phyloP scores from a whole-genome alignment of 2,329 filamentous ascomycete species.

The Claviceps pusilla region DNA sequence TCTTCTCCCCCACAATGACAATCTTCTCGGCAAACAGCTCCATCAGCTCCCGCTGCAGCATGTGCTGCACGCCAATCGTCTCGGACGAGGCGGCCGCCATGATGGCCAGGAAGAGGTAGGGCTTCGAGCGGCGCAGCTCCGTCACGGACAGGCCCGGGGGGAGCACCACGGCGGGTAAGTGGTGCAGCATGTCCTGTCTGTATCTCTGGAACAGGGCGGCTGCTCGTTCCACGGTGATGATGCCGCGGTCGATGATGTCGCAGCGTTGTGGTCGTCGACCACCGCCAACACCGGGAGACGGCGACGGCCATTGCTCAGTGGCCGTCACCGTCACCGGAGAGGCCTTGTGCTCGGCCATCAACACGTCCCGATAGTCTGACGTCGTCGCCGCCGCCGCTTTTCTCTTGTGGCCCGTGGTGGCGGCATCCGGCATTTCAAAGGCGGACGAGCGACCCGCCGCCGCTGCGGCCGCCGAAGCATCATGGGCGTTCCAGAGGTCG shows the following conservation, averaged over 20 bases:
- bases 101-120: constrained; percentile 55
- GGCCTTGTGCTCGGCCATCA: background rate
- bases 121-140: constrained; percentile 43
- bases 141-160: constrained; percentile 35
- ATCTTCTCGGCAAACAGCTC: constrained; percentile 59
- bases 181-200: constrained; percentile 41
- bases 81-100: constrained; percentile 51
- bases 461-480: background rate
- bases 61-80: constrained; percentile 39
- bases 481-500: background rate
- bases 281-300: background rate
- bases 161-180: constrained; percentile 50
- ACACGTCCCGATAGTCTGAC: constrained; percentile 10
- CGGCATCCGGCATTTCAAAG: constrained; percentile 1
- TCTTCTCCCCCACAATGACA: constrained; percentile 64
- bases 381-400: constrained; percentile 9
- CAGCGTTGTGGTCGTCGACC: constrained; percentile 6
- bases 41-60: constrained; percentile 54
- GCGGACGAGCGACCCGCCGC: background rate
- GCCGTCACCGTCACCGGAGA: background rate
- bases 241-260: constrained; percentile 43
- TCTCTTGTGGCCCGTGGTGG: constrained; percentile 16
- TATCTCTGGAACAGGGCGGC: constrained; percentile 42
- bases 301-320: background rate
- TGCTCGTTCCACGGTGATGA: constrained; percentile 42